Evolutionary conservation across 1,139 yeast genomes (phyloP).

Genomic region (Taphrina sp.): DNA sequence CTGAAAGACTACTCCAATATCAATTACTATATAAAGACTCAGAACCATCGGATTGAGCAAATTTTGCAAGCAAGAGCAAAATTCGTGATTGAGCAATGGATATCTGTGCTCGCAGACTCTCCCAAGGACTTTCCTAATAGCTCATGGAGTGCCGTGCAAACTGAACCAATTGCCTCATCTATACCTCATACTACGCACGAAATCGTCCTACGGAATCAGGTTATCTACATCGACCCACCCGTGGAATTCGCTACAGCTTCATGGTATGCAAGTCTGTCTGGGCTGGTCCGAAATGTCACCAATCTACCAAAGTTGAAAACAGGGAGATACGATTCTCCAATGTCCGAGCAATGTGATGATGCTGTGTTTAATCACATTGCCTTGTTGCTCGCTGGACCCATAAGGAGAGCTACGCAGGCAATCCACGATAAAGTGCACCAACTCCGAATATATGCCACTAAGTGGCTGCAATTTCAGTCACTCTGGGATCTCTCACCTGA

Average conservation of each 20-base stretch:
- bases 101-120: no score
- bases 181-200: conserved; percentile 42
- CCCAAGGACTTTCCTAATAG: neutral
- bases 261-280: conserved; percentile 44
- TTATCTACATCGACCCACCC: conserved; percentile 50
- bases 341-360: neutral
- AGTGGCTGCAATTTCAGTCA: conserved; percentile 60
- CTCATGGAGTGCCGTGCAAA: neutral
- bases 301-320: conserved; percentile 42
- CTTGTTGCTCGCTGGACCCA: conserved; percentile 2
- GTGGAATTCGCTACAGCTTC: conserved; percentile 45
- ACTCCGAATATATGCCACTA: conserved; percentile 44
- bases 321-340: conserved; percentile 41
- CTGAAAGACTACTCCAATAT: conserved; percentile 50
- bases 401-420: conserved; percentile 37
- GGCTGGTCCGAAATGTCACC: conserved; percentile 40
- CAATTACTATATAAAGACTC: conserved; percentile 45
- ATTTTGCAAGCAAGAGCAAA: conserved; percentile 47
- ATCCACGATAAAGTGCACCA: conserved; percentile 38
- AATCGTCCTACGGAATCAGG: conserved; percentile 50
- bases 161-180: neutral
- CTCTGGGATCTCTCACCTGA: conserved; percentile 58
- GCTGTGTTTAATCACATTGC: conserved; percentile 1
- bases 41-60: conserved; percentile 49
- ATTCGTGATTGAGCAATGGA: conserved; percentile 41